A percentile compares a stretch with the other conserved stretches of the same genome.
Conservation (phyloP, 2,329 filamentous ascomycete species). For the Hawksworthiomyces lignivorus region DNA sequence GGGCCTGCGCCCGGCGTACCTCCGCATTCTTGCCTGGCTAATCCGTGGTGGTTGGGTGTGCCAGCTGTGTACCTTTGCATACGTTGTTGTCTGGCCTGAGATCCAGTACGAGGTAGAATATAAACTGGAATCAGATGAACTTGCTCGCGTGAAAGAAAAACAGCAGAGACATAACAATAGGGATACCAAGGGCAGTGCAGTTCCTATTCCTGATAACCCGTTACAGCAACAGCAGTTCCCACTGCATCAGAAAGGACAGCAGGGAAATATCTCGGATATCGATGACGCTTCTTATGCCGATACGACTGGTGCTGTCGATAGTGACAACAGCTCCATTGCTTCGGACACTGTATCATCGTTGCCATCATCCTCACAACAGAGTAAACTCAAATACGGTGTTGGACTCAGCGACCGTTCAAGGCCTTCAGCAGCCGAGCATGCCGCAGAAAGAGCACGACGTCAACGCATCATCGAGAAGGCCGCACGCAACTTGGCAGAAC, state of each 20-base stretch:
- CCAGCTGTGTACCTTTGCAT: constrained; percentile 84
- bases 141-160: constrained; percentile 27
- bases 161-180: constrained; percentile 16
- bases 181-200: too few species aligned
- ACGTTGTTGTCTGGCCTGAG: constrained; percentile 75
- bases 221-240: not conserved
- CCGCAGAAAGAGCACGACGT: constrained; percentile 54
- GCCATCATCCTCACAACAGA: constrained; percentile 3
- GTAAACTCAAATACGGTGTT: not conserved
- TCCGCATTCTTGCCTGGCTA: constrained; percentile 88
- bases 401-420: not conserved
- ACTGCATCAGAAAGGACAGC: too few species aligned
- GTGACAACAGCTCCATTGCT: not conserved
- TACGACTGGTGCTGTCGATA: not conserved
- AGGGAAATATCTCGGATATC: not conserved
- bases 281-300: constrained; percentile 14
- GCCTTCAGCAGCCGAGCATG: constrained; percentile 38
- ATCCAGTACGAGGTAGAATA: constrained; percentile 75
- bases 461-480: constrained; percentile 50
- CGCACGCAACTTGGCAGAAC: constrained; percentile 47
- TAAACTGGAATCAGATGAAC: constrained; percentile 58
- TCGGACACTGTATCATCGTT: constrained; percentile 11
- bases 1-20: constrained; percentile 78
- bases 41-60: constrained; percentile 90
- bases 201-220: too few species aligned